These are phyloP conservation scores for Cyclotella atomus DNA, from an alignment of 108 stramenopile genomes.

Conservation along the genomic window DNA sequence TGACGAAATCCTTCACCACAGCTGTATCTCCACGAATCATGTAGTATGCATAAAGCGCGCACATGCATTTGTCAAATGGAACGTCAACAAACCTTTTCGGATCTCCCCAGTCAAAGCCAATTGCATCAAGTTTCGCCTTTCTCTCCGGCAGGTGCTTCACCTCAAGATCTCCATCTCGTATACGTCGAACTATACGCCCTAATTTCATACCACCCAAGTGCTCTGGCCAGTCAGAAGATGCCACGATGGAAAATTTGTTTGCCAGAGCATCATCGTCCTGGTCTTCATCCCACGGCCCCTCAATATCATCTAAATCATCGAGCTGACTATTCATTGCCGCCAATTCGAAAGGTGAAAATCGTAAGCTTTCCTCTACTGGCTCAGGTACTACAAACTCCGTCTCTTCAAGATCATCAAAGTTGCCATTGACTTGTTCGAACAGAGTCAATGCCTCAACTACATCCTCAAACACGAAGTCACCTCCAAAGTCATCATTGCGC, in stretches of 20 bases:
- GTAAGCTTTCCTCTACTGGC: constrained; percentile 54
- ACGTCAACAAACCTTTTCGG: constrained; percentile 76
- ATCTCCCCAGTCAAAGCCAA: constrained; percentile 94
- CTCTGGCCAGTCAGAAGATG: constrained; percentile 73
- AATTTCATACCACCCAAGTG: constrained; percentile 84
- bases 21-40: constrained; percentile 89
- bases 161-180: constrained; percentile 88
- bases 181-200: constrained; percentile 72
- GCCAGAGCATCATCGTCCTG: constrained; percentile 26
- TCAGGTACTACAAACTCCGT: constrained; percentile 72
- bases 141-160: constrained; percentile 83
- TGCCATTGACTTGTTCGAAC: constrained; percentile 71
- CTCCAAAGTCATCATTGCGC: constrained; percentile 91
- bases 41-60: constrained; percentile 81
- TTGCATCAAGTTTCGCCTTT: constrained; percentile 77
- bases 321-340: constrained; percentile 56
- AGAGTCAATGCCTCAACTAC: constrained; percentile 85
- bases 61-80: constrained; percentile 91
- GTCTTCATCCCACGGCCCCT: constrained; percentile 33
- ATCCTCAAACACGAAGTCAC: constrained; percentile 87
- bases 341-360: constrained; percentile 47
- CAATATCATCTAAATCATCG: constrained; percentile 52
- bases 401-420: constrained; percentile 68
- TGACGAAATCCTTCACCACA: constrained; percentile 80
- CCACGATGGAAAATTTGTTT: constrained; percentile 28